Percentiles rank a stretch among this genome's conserved stretches.
These are phyloP conservation scores for Fusarium sp. DNA, from an alignment of 2,329 filamentous ascomycete species.

Conservation along the genomic window DNA sequence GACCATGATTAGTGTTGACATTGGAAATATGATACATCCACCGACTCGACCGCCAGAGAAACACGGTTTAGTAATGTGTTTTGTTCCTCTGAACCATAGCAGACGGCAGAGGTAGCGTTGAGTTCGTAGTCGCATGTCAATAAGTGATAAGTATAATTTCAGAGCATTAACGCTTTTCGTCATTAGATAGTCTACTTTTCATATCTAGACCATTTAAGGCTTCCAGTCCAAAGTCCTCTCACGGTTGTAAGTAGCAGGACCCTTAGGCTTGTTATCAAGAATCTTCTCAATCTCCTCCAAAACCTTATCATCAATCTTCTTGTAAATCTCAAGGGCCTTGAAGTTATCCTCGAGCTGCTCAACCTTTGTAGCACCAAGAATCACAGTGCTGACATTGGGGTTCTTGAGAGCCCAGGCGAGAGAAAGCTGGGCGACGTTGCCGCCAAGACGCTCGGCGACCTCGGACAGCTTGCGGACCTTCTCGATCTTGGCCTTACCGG, in stretches of 20 bases:
- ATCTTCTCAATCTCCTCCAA: conserved; percentile 43
- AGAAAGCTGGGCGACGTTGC: conserved; percentile 42
- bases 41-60: accelerated
- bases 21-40: not conserved
- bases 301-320: conserved; percentile 40
- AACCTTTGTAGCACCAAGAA: conserved; percentile 46
- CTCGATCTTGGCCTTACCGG: conserved; percentile 45
- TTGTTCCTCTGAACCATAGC: not conserved
- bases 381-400: conserved; percentile 48
- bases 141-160: not conserved
- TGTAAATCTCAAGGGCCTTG: conserved; percentile 38
- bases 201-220: conserved; percentile 6
- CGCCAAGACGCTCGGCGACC: conserved; percentile 44
- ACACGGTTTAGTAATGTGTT: not conserved
- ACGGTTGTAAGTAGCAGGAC: conserved; percentile 28
- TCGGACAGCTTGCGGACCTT: conserved; percentile 43
- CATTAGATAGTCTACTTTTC: not conserved
- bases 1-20: no score
- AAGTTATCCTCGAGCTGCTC: conserved; percentile 45
- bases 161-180: not conserved
- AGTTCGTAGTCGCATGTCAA: not conserved
- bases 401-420: conserved; percentile 46
- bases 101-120: not conserved
- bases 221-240: conserved; percentile 29
- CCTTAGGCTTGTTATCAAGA: conserved; percentile 39